Base-by-base conservation (phyloP, 768 basidiomycete genomes). In the Hygrophoropsis aurantiaca region DNA sequence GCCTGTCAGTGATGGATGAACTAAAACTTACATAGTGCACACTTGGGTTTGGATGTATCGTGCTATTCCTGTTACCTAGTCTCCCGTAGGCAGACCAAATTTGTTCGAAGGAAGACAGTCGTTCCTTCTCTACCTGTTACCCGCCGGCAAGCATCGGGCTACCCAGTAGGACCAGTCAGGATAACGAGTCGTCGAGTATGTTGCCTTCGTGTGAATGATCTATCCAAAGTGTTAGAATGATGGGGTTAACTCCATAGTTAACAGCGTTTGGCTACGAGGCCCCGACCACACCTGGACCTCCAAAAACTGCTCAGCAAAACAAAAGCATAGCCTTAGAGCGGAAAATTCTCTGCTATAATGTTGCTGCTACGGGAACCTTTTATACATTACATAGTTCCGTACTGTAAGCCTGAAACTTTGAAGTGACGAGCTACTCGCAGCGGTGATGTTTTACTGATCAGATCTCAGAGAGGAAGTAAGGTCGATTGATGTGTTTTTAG, bases 281-380 rank as follows among this genome's bases (percentile, higher is more conserved):
- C n/a, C n/a, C 61, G 53, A 49, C 62, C 27, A 34, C 68, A 20
- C 46, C 56, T n/a, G n/a, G n/a, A 11, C 42, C n/a, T n/a, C n/a
- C 58, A 20, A 43, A 53, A 11, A 20, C 57, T 8, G 75, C 79
- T 7, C 74, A 75, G 61, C 82, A 81, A 66, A 77, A 78, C 62
- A 79, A 70, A 51, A 64, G 68, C 41, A 48, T 82, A 44, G 67
- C n/a, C n/a, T n/a, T n/a, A n/a, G n/a, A 90, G 38, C 78, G 82
- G 47, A 74, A 70, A 42, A 67, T 91, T 42, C 61, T 94, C 24
- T 72, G 84, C 66, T 82, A 86, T 44, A 84, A 89, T 13, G 68
- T 85, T 35, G 75, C 81, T 9, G 74, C 82, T 18, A 80, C 81
- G 15, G 80, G 85, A 40, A 81, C 84, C 13, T 92, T 93, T 72